Conservation (phyloP, 2,329 filamentous ascomycete genomes). For the Periconia macrospinosa region DNA sequence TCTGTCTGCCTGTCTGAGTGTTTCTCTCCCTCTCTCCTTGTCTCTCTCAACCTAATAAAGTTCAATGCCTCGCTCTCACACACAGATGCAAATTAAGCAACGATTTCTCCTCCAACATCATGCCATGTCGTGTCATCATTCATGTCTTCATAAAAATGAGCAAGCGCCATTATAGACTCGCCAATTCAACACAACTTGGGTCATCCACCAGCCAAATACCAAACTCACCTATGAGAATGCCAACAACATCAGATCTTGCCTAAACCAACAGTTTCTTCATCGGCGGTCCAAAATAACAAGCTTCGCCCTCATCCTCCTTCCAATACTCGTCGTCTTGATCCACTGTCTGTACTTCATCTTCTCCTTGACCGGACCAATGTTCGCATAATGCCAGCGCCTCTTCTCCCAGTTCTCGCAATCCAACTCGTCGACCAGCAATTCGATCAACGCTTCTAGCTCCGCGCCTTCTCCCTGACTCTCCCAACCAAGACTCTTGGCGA, state of each 20-base stretch:
- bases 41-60: no score
- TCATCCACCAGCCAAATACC: no score
- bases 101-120: no score
- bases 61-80: no score
- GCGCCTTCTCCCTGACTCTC: slow-evolving; percentile 29
- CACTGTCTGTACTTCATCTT: slow-evolving; percentile 26
- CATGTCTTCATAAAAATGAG: no score
- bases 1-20: no score
- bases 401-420: slow-evolving; percentile 42
- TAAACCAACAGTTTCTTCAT: not conserved
- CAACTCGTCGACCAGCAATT: slow-evolving; percentile 40
- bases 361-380: not conserved
- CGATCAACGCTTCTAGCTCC: slow-evolving; percentile 44
- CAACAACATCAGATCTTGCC: not conserved
- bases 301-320: slow-evolving; percentile 22
- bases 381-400: slow-evolving; percentile 37
- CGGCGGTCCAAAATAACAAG: slow-evolving; percentile 1
- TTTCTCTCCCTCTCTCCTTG: no score
- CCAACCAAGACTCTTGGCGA: slow-evolving; percentile 47
- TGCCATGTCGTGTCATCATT: no score
- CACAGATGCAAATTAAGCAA: no score
- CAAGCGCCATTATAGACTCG: no score
- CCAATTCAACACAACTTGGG: no score
- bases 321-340: slow-evolving; percentile 17
- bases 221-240: no score